Evolutionary conservation across 768 basidiomycete species (phyloP), one percentile per base, ranked within the genome.

Genomic region (Hericium rajendrae): DNA sequence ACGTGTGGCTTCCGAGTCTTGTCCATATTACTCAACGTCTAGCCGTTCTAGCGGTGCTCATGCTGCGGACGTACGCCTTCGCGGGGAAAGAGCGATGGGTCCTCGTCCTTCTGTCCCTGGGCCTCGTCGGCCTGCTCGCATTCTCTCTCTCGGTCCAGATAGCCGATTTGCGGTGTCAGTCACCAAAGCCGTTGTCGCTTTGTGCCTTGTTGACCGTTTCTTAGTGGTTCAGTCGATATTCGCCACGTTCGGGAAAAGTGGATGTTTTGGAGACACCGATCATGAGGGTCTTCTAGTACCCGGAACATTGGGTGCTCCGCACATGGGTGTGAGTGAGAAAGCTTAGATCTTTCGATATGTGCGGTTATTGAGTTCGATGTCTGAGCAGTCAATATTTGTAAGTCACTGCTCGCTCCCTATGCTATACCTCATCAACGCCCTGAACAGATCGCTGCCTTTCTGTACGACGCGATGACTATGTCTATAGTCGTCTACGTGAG

Each of bases 31-130:
- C n/a, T 24, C 11, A 11, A 48, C 5, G 38, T 49, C n/a, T 3
- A 43, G 20, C 22, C n/a, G 2, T 1, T 54, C 16, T 18, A 61
- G 60, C 56, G 22, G 59, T 61, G 18, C 43, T 61, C 10, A 59
- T 61, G 60, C 38, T 61, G 38, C 60, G 60, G 37, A 52, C 60
- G 9, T 60, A 61, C 16, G 58, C 60, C 3, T 61, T 61, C 49
- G 26, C 60, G 12, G 60, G 58, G 12, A 55, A 55, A 28, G 38
- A 3, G 32, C 48, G 20, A 24, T 10, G 10, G 1, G 5, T 60
- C 38, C 58, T 61, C 6, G 39, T 39, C 55, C 6, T n/a, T 32
- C 60, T 61, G 15, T 54, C 11, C 1, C 8, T 18, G 15, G 26
- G 18, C 24, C 56, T 61, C 38, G 18, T 32, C 12, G 26, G 18